A percentile compares a stretch with the other conserved stretches of the same genome.
Evolutionary conservation across 139 green algal genomes (phyloP).

Genomic region (Marvania coccoides): DNA sequence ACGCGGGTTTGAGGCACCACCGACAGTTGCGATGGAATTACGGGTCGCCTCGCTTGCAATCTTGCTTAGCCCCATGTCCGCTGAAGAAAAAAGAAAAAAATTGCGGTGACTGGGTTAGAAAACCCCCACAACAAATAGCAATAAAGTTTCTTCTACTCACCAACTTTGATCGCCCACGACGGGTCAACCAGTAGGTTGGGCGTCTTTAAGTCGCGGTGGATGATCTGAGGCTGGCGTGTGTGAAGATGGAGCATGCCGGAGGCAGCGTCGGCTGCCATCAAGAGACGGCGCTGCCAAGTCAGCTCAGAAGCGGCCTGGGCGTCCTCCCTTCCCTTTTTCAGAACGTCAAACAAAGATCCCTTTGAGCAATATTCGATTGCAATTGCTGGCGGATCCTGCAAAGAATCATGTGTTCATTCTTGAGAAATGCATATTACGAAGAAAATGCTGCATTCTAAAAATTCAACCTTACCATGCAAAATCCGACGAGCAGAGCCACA

Average conservation of each 20-base stretch:
- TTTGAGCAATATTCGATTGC: slow-evolving; percentile 8
- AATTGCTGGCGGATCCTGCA: neutral
- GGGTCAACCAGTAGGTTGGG: slow-evolving; percentile 43
- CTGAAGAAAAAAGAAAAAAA: too few relatives aligned
- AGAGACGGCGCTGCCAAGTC: slow-evolving; percentile 21
- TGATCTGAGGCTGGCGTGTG: slow-evolving; percentile 57
- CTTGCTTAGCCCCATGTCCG: too few relatives aligned
- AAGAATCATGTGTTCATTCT: too few relatives aligned
- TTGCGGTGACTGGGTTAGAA: too few relatives aligned
- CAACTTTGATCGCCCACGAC: slow-evolving; percentile 39
- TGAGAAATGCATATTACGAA: too few relatives aligned
- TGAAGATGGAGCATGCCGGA: slow-evolving; percentile 79
- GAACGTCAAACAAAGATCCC: slow-evolving; percentile 37
- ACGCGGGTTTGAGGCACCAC: slow-evolving; percentile 31
- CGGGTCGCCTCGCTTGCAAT: too few relatives aligned
- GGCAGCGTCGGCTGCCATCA: slow-evolving; percentile 12
- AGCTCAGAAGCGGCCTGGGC: neutral
- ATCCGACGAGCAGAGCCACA: too few relatives aligned
- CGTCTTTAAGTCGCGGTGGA: slow-evolving; percentile 79
- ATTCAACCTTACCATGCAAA: too few relatives aligned
- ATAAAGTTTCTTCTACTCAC: slow-evolving; percentile 35
- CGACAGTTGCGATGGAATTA: too few relatives aligned
- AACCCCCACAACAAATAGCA: too few relatives aligned
- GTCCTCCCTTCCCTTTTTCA: slow-evolving; percentile 11
- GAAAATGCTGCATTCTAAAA: too few relatives aligned